These are phyloP conservation scores for Populus hybrid DNA, from an alignment of 441 rosid genomes.

Conservation along the genomic window DNA sequence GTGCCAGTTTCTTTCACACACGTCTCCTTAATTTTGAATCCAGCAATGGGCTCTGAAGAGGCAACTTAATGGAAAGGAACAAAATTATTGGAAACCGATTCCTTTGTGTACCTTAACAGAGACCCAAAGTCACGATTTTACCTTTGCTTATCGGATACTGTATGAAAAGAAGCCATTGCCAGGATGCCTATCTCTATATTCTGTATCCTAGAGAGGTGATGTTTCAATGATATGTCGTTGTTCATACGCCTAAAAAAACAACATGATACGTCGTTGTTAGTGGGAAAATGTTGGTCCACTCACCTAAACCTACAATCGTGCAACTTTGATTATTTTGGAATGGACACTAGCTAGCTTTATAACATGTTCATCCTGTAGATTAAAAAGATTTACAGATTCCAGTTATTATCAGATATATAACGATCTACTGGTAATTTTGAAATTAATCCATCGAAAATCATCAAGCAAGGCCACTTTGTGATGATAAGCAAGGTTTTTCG, in stretches of 20 bases:
- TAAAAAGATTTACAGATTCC: neutral
- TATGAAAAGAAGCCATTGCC: neutral
- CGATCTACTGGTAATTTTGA: neutral
- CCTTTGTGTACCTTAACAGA: neutral
- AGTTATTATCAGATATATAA: neutral
- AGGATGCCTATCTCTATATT: neutral
- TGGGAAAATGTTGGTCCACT: neutral
- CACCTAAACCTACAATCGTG: neutral
- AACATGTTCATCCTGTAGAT: neutral
- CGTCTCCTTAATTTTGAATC: neutral
- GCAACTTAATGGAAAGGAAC: neutral
- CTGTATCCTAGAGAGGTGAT: neutral
- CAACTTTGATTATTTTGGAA: neutral
- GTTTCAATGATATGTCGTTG: neutral
- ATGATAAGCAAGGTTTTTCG: too few species aligned
- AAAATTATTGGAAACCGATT: neutral
- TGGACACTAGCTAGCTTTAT: neutral
- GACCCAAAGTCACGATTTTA: neutral
- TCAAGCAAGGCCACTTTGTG: too few species aligned
- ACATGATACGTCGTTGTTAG: neutral
- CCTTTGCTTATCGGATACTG: too few species aligned
- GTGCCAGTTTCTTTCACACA: neutral
- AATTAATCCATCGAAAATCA: too few species aligned
- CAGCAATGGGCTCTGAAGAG: neutral
- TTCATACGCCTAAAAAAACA: neutral